Conservation (phyloP, 2,329 filamentous ascomycete species). For the Rhinocladiella mackenziei region DNA sequence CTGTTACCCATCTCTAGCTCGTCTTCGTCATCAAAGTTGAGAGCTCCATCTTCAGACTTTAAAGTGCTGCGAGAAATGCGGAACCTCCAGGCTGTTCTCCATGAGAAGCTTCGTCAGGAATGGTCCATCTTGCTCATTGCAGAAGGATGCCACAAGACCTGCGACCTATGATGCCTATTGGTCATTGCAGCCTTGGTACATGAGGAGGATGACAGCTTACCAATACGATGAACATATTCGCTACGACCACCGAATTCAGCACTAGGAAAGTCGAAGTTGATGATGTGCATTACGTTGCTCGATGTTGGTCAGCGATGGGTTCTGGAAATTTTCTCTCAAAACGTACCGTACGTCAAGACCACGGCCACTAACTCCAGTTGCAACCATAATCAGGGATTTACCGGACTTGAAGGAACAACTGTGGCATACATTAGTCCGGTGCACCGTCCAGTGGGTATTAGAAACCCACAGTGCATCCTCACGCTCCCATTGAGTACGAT, state of each 20-base stretch:
- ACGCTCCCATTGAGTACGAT: constrained; percentile 83
- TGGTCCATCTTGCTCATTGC: constrained; percentile 69
- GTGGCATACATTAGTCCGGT: constrained; percentile 14
- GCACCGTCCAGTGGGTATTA: no score
- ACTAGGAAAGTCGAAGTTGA: constrained; percentile 86
- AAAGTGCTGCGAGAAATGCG: constrained; percentile 71
- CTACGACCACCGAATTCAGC: constrained; percentile 76
- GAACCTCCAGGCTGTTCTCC: constrained; percentile 73
- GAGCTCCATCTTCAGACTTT: constrained; percentile 40
- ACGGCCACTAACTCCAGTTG: constrained; percentile 81
- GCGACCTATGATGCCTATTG: no score
- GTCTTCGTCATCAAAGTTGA: constrained; percentile 54
- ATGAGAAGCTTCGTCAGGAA: constrained; percentile 76
- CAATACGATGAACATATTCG: constrained; percentile 93
- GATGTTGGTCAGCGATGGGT: constrained; percentile 60
- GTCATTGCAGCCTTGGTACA: no score
- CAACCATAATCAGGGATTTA: constrained; percentile 71
- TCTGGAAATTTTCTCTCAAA: no score
- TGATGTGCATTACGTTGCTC: constrained; percentile 76
- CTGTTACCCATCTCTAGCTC: constrained; percentile 39
- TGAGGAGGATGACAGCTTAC: constrained; percentile 53
- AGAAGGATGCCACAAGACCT: constrained; percentile 86
- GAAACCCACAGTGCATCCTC: constrained; percentile 75
- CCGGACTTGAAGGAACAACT: constrained; percentile 74
- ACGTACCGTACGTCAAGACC: constrained; percentile 59